Evolutionary conservation across 202 grass and related monocot genomes (phyloP).

Genomic region (Cymbopogon flexuosus): DNA sequence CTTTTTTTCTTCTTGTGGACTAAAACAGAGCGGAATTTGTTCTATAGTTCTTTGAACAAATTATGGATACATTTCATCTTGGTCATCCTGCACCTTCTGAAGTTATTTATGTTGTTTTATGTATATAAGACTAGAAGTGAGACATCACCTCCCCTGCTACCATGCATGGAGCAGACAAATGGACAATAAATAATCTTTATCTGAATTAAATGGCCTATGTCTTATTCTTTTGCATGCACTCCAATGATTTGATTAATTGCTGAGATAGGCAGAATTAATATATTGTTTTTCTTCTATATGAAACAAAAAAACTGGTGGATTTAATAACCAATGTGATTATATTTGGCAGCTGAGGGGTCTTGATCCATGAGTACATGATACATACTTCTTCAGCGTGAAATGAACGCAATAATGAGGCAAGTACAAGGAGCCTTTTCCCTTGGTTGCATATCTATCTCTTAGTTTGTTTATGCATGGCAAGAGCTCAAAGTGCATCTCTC

Average conservation of each 20-base stretch:
- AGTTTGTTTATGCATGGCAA: constrained; percentile 18
- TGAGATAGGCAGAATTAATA: not conserved
- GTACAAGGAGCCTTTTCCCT: constrained; percentile 25
- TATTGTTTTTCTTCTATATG: not conserved
- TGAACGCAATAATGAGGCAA: constrained; percentile 38
- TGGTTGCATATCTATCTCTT: not conserved
- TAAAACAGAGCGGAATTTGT: not conserved
- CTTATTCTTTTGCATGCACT: constrained; percentile 22
- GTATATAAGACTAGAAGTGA: not conserved
- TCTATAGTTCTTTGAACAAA: not conserved
- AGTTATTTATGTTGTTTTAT: not conserved
- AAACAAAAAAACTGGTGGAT: not conserved
- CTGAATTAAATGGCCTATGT: constrained; percentile 9
- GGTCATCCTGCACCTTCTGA: not conserved
- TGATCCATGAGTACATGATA: constrained; percentile 30
- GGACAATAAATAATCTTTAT: not conserved
- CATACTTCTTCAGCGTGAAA: constrained; percentile 23
- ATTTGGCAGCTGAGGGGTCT: constrained; percentile 8
- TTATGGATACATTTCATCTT: not conserved
- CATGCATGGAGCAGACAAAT: not conserved
- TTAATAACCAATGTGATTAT: constrained; percentile 16
- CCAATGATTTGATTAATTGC: constrained; percentile 19
- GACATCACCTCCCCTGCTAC: not conserved
- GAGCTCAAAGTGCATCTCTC: not conserved
- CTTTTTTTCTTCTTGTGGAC: not conserved